phyloP scores from a whole-genome alignment of 2,329 filamentous ascomycete species.

The Monosporascus sp. region DNA sequence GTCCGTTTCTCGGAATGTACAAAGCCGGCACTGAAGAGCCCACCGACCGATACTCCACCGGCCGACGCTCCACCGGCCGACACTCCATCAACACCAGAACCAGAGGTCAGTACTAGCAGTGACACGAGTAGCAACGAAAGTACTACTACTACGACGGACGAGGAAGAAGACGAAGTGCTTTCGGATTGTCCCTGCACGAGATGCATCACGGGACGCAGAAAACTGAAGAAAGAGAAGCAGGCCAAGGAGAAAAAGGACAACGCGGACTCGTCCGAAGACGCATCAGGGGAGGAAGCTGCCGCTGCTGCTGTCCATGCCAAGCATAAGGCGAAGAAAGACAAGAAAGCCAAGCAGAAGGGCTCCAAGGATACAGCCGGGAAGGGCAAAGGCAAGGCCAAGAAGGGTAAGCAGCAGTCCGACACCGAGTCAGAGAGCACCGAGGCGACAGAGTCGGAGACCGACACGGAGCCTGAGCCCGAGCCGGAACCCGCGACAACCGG shows the following conservation, averaged over 20 bases:
- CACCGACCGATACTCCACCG: conserved; percentile 7
- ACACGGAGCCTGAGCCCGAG: conserved; percentile 9
- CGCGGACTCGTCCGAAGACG: conserved; percentile 2
- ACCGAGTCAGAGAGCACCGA: conserved; percentile 7
- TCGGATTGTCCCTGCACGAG: conserved; percentile 30
- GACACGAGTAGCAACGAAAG: conserved; percentile 12
- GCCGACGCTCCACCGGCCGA: too few species aligned
- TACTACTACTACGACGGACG: conserved; percentile 9
- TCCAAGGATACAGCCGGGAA: conserved; percentile 6
- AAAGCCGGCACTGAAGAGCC: conserved; percentile 35
- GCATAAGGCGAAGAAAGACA: conserved; percentile 11
- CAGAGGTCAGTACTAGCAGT: conserved; percentile 12
- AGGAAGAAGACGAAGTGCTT: conserved; percentile 28
- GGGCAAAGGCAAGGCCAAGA: conserved; percentile 6
- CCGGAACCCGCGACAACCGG: conserved; percentile 6
- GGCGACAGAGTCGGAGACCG: not conserved
- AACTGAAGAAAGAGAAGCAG: conserved; percentile 21
- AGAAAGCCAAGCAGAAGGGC: conserved; percentile 2
- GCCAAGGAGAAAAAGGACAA: conserved; percentile 12
- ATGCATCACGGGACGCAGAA: conserved; percentile 23
- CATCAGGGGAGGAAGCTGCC: conserved; percentile 5
- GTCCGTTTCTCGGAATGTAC: conserved; percentile 15
- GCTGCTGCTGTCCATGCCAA: conserved; percentile 7
- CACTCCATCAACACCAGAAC: conserved; percentile 4
- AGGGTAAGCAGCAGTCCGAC: conserved; percentile 5